A percentile compares a stretch with the other conserved stretches of the same genome.
These are phyloP conservation scores for Pyricularia sp. DNA, from an alignment of 2,329 filamentous ascomycete genomes.

Conservation along the genomic window DNA sequence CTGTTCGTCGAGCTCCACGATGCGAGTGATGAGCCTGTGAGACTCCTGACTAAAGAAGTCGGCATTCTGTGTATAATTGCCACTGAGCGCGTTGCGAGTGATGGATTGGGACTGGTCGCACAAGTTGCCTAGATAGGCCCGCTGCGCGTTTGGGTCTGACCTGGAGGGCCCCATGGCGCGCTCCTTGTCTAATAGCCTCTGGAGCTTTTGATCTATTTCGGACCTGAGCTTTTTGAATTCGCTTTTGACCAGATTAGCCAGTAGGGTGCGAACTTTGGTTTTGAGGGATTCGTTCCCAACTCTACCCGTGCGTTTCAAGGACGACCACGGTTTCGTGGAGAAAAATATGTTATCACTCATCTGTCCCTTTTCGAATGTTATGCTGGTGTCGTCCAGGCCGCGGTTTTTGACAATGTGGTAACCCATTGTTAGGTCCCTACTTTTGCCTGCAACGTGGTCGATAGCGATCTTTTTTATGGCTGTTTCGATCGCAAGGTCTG, in stretches of 20 bases:
- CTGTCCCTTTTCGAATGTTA: slow-evolving; percentile 21
- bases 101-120: slow-evolving; percentile 16
- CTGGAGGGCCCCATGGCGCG: slow-evolving; percentile 22
- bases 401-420: slow-evolving; percentile 41
- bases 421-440: slow-evolving; percentile 31
- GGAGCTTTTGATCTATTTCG: slow-evolving; percentile 17
- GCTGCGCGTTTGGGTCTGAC: slow-evolving; percentile 19
- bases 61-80: slow-evolving; percentile 20
- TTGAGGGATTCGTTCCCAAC: slow-evolving; percentile 27
- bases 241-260: slow-evolving; percentile 29
- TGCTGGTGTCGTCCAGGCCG: slow-evolving; percentile 28
- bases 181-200: slow-evolving; percentile 9
- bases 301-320: slow-evolving; percentile 14
- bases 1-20: slow-evolving; percentile 25
- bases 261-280: slow-evolving; percentile 22
- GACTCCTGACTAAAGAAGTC: slow-evolving; percentile 20
- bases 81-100: slow-evolving; percentile 22
- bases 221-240: slow-evolving; percentile 25
- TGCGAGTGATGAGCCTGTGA: slow-evolving; percentile 25
- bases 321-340: slow-evolving; percentile 22
- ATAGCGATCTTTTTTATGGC: slow-evolving; percentile 26
- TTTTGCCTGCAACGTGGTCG: slow-evolving; percentile 30
- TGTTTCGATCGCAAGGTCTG: slow-evolving; percentile 40
- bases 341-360: slow-evolving; percentile 28
- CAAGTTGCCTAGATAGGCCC: slow-evolving; percentile 23